A percentile compares a stretch with the other conserved stretches of the same genome.
Conservation (phyloP, 108 stramenopile species). For the Conticribra weissflogii region DNA sequence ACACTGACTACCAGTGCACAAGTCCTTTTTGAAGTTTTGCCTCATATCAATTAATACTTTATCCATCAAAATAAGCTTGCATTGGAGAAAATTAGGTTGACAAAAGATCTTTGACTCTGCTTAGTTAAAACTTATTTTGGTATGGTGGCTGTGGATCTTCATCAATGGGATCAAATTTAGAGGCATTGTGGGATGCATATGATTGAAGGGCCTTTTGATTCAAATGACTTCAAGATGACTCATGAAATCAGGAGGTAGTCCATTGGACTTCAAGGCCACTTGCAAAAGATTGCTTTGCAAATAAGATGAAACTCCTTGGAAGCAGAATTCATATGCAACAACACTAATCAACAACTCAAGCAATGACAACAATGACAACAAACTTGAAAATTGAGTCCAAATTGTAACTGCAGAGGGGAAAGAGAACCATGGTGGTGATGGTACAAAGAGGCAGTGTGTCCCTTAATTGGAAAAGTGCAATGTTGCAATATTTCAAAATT, state of each 20-base stretch:
- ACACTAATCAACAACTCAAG: too few relatives aligned
- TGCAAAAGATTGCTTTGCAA: too few relatives aligned
- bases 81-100: slow-evolving; percentile 14
- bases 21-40: slow-evolving; percentile 5
- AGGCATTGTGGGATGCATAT: not conserved
- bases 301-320: too few relatives aligned
- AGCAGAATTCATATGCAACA: too few relatives aligned
- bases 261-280: too few relatives aligned
- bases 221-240: not conserved
- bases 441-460: too few relatives aligned
- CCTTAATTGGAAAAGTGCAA: too few relatives aligned
- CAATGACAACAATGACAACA: too few relatives aligned
- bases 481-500: too few relatives aligned
- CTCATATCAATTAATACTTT: slow-evolving; percentile 11
- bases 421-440: too few relatives aligned
- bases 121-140: slow-evolving; percentile 12
- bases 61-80: slow-evolving; percentile 9
- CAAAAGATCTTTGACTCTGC: slow-evolving; percentile 14
- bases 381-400: too few relatives aligned
- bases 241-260: not conserved
- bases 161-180: not conserved
- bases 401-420: too few relatives aligned
- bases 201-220: not conserved
- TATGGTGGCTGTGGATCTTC: slow-evolving; percentile 20
- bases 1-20: not conserved